Evolutionary conservation across 1,284 basidiomycete genomes (phyloP).

Genomic region (Cryptococcus neoformans): DNA sequence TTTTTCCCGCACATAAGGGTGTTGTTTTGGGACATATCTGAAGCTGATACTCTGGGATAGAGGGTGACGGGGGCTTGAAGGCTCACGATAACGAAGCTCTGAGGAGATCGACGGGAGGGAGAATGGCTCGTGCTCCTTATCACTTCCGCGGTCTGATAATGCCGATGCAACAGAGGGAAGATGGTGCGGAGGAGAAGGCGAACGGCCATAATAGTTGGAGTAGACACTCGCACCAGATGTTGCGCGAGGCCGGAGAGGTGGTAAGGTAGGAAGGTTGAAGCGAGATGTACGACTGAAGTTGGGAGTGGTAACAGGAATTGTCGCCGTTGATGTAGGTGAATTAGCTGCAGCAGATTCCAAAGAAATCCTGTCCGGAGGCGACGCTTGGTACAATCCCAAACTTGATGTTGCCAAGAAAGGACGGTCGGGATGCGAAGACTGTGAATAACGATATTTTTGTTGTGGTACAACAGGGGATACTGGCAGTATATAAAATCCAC

Average conservation of each 20-base stretch:
- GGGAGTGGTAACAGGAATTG: constrained; percentile 11
- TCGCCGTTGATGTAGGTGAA: constrained; percentile 16
- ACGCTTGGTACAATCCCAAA: constrained; percentile 15
- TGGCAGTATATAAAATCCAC: constrained; percentile 17
- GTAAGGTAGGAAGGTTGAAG: constrained; percentile 14
- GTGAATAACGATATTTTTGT: not conserved
- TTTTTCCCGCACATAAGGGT: constrained; percentile 11
- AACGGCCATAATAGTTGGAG: constrained; percentile 1
- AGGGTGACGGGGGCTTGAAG: not conserved
- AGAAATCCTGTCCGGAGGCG: constrained; percentile 6
- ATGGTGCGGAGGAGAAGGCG: constrained; percentile 11
- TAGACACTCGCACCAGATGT: constrained; percentile 9
- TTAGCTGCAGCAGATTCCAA: constrained; percentile 10
- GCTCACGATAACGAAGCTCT: not conserved
- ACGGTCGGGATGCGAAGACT: constrained; percentile 5
- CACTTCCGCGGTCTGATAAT: constrained; percentile 3
- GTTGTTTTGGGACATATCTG: constrained; percentile 9
- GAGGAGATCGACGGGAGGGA: not conserved
- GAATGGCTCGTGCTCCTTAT: not conserved
- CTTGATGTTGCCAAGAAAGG: constrained; percentile 2
- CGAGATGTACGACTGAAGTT: constrained; percentile 6
- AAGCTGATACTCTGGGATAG: constrained; percentile 1
- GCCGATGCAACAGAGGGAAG: not conserved
- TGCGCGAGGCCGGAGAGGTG: constrained; percentile 24
- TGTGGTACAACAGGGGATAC: not conserved